Evolutionary conservation across 306 rosid genomes (phyloP).

Genomic region (Purshia tridentata): DNA sequence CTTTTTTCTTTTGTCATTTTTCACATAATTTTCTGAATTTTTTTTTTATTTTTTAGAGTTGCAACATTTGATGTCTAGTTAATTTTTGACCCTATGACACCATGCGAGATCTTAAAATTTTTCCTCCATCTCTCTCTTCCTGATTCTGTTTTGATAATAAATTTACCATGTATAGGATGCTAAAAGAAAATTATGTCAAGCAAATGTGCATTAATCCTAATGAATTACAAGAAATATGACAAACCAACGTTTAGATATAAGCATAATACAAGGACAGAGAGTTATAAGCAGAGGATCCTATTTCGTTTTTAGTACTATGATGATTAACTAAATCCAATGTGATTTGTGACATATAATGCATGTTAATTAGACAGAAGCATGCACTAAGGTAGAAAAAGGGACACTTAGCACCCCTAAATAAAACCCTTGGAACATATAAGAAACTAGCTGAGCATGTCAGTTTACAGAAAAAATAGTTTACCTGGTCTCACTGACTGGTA

Average conservation of each 20-base stretch:
- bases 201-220: background rate
- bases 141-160: background rate
- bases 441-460: background rate
- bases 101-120: background rate
- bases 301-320: background rate
- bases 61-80: no score
- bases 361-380: no score
- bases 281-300: background rate
- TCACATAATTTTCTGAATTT: no score
- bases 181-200: background rate
- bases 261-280: no score
- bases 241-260: no score
- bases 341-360: background rate
- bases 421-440: background rate
- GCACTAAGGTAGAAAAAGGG: no score
- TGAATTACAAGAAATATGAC: background rate
- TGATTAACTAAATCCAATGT: no score
- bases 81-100: background rate
- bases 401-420: no score
- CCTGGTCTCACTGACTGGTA: conserved; percentile 12
- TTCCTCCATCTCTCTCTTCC: background rate
- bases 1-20: no score
- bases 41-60: no score
- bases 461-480: background rate
- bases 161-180: background rate